Evolutionary conservation across 495 filamentous ascomycete species (phyloP), one percentile per base, ranked within the genome.

Genomic region (Immersiella caudata): DNA sequence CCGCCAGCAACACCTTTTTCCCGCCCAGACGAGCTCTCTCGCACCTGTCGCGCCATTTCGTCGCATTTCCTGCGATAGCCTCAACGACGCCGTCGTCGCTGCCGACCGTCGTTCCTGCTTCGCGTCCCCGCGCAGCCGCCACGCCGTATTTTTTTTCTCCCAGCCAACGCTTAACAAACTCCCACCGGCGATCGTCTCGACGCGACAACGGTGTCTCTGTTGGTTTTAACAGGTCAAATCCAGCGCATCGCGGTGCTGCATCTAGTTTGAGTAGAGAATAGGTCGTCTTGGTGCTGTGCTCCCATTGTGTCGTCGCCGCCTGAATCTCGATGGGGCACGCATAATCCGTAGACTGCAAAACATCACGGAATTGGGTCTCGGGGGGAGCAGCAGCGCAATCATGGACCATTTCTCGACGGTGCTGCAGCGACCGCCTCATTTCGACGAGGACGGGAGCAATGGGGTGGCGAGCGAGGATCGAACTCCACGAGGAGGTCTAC

Each of bases 401-500:
- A 80, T 80, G 79, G 79, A 81, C 63, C 74, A 76, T 57, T 84
- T 82, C 72, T 80, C 82, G 70, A 82, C 77, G 16, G 79, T 82
- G 70, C 74, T 83, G 74, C 79, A 81, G 71, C 77, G 77, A 24
- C 74, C 79, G 58, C 71, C 77, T 66, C 74, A 76, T 70, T 76
- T 78, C 57, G 75, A 79, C 70, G 76, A 75, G 70, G 78, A 80
- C 57, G 70, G 75, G 36, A 78, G 75, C 46, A 74, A 69, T 57
- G 68, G 68, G 24, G 67, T 62, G 21, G 57, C 68, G 59, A 65
- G 72, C 52, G 71, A 79, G 29, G 73, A 76, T 70, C 72, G 72
- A 72, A 68, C 70, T 51, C 71, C 75, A 54, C 71, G 68, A 27
- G 59, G 74, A 65, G 70, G 74, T 60, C 66, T 74, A 64, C 78